phyloP scores from a whole-genome alignment of 2,329 filamentous ascomycete genomes.

The Talaromyces sp. region DNA sequence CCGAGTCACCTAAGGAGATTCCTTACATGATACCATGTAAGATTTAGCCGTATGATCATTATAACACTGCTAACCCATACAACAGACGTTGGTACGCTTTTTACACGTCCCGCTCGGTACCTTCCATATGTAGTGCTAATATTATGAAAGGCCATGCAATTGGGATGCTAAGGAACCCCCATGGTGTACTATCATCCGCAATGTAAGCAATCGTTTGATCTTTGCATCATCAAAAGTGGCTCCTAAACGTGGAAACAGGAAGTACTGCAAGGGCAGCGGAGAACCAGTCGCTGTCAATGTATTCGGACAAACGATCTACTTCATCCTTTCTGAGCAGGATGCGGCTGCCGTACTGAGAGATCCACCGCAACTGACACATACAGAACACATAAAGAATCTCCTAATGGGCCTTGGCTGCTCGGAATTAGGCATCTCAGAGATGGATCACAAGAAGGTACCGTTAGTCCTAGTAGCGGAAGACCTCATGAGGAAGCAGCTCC shows the following conservation, averaged over 20 bases:
- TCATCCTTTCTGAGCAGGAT: neutral
- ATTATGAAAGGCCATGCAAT: neutral
- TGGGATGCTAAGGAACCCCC: neutral
- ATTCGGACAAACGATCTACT: neutral
- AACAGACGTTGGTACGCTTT: too few relatives aligned
- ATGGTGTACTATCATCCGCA: neutral
- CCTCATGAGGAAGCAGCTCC: conserved; percentile 5
- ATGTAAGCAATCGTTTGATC: too few relatives aligned
- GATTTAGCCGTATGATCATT: neutral
- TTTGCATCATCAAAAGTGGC: neutral
- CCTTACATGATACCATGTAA: conserved; percentile 4
- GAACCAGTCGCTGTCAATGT: neutral
- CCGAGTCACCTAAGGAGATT: neutral
- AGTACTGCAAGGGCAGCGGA: neutral
- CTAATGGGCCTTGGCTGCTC: neutral
- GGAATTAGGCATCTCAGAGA: neutral
- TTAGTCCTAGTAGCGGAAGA: neutral
- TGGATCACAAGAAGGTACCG: neutral
- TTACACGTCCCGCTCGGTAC: too few relatives aligned
- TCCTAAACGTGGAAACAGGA: neutral
- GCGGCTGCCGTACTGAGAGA: neutral
- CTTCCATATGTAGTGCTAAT: too few relatives aligned
- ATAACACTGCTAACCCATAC: too few relatives aligned
- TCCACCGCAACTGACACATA: neutral
- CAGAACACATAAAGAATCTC: neutral